phyloP scores from a whole-genome alignment of 1,139 yeast genomes.

The Trichomonascaceae sp. region DNA sequence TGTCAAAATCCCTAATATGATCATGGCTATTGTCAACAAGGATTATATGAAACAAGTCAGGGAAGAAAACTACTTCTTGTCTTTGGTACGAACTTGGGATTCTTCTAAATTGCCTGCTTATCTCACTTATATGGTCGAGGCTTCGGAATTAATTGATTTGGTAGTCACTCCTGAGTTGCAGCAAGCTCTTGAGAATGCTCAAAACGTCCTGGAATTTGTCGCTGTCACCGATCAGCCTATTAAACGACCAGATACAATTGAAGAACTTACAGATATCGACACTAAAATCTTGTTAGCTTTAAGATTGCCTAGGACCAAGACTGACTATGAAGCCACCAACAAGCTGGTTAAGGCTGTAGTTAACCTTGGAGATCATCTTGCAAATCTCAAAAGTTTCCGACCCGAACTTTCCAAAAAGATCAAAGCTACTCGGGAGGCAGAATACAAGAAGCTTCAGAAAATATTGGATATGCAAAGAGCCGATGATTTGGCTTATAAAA shows the following conservation, averaged over 20 bases:
- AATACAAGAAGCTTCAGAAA: slow-evolving; percentile 53
- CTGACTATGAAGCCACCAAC: slow-evolving; percentile 44
- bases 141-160: slow-evolving; percentile 68
- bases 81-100: slow-evolving; percentile 76
- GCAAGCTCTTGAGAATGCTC: slow-evolving; percentile 46
- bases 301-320: slow-evolving; percentile 41
- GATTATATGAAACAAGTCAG: slow-evolving; percentile 73
- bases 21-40: slow-evolving; percentile 82
- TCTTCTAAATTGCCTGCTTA: slow-evolving; percentile 62
- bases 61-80: slow-evolving; percentile 69
- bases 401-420: slow-evolving; percentile 72
- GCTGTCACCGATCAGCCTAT: slow-evolving; percentile 79
- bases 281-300: slow-evolving; percentile 53
- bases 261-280: slow-evolving; percentile 36
- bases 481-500: slow-evolving; percentile 63
- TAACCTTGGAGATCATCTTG: slow-evolving; percentile 48
- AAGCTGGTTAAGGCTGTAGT: slow-evolving; percentile 49
- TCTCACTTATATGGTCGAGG: slow-evolving; percentile 86
- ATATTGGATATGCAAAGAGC: slow-evolving; percentile 54
- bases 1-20: slow-evolving; percentile 51
- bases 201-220: slow-evolving; percentile 53
- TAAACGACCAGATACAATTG: slow-evolving; percentile 51
- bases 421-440: slow-evolving; percentile 67
- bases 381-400: slow-evolving; percentile 39
- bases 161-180: slow-evolving; percentile 49